Conservation (phyloP, 306 rosid species). For the Malus fusca region DNA sequence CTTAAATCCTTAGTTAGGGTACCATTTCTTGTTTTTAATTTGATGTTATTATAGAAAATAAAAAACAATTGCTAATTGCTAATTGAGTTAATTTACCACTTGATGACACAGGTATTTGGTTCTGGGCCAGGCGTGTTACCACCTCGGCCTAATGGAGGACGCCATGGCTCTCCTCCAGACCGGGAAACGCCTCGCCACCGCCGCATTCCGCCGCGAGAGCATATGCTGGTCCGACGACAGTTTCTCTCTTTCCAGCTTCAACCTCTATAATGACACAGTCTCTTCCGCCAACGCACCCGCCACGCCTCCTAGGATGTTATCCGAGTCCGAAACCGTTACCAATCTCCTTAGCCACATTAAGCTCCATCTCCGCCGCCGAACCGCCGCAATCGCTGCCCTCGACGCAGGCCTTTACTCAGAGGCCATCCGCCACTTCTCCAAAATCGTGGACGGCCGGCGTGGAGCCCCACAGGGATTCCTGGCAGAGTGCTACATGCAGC, state of each 20-base stretch:
- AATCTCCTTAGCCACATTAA: slow-evolving; percentile 76
- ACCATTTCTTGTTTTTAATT: not conserved
- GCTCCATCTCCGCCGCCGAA: slow-evolving; percentile 70
- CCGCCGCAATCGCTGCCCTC: slow-evolving; percentile 82
- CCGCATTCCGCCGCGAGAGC: slow-evolving; percentile 89
- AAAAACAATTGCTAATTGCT: not conserved
- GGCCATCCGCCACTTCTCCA: slow-evolving; percentile 86
- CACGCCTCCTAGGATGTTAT: slow-evolving; percentile 36
- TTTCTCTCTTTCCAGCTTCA: slow-evolving; percentile 41
- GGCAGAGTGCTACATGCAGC: slow-evolving; percentile 76
- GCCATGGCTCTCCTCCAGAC: slow-evolving; percentile 96
- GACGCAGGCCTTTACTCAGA: slow-evolving; percentile 79
- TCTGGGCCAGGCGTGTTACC: slow-evolving; percentile 88
- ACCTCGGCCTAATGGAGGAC: slow-evolving; percentile 90
- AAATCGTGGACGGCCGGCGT: slow-evolving; percentile 90
- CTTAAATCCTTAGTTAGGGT: not conserved
- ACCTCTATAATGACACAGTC: slow-evolving; percentile 24
- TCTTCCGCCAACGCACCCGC: slow-evolving; percentile 30
- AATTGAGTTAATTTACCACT: not conserved
- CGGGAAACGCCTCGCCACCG: slow-evolving; percentile 80
- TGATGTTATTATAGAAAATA: too few species aligned
- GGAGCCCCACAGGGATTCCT: slow-evolving; percentile 85
- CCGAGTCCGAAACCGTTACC: slow-evolving; percentile 48
- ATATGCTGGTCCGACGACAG: slow-evolving; percentile 84
- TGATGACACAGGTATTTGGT: slow-evolving; percentile 55